A percentile compares a stretch with the other conserved stretches of the same genome.
Conservation (phyloP, 1,139 yeast genomes). For the Hyphopichia pseudoburtonii region DNA sequence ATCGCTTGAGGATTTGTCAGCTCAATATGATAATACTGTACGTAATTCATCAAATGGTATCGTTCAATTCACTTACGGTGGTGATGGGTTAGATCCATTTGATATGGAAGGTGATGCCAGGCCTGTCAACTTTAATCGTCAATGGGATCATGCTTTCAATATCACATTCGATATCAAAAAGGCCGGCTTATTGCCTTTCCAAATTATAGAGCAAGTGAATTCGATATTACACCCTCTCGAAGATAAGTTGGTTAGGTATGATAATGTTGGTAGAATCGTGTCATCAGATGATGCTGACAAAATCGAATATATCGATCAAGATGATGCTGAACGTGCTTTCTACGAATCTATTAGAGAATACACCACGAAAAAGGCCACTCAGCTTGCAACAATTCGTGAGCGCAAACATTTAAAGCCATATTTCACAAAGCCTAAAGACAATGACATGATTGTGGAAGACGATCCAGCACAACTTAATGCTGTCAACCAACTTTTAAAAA, state of each 20-base stretch:
- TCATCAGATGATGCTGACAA: conserved; percentile 36
- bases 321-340: conserved; percentile 83
- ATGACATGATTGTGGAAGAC: conserved; percentile 41
- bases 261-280: conserved; percentile 67
- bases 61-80: conserved; percentile 97
- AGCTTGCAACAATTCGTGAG: conserved; percentile 58
- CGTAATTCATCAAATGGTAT: conserved; percentile 94
- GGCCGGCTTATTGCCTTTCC: conserved; percentile 66
- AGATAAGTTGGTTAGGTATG: conserved; percentile 58
- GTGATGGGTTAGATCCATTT: conserved; percentile 96
- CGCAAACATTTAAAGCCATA: conserved; percentile 44
- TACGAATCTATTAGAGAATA: conserved; percentile 72
- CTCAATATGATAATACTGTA: conserved; percentile 92
- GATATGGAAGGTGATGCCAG: conserved; percentile 99
- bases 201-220: conserved; percentile 58
- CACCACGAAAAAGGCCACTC: conserved; percentile 54
- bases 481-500: conserved; percentile 72
- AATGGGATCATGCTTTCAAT: conserved; percentile 91
- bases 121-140: conserved; percentile 90
- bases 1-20: conserved; percentile 91
- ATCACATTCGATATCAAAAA: conserved; percentile 62
- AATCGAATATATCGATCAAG: conserved; percentile 70
- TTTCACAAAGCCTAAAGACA: conserved; percentile 41
- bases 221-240: conserved; percentile 62
- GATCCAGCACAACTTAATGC: conserved; percentile 49